Evolutionary conservation across 2,329 filamentous ascomycete species (phyloP).

Genomic region (Claviceps sp.): DNA sequence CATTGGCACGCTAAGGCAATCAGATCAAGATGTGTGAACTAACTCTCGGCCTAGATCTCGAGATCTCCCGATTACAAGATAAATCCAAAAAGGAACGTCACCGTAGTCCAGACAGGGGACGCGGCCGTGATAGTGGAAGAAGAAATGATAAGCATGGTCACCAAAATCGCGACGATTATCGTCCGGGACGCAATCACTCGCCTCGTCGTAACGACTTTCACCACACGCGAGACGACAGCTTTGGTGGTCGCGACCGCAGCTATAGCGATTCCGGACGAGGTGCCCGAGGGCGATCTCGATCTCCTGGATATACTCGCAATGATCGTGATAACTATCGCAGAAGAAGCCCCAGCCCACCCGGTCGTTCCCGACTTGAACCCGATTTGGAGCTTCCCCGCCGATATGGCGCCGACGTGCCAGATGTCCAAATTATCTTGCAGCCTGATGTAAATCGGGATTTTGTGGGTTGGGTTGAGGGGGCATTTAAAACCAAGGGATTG

Average conservation of each 20-base stretch:
- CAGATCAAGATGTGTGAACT: not conserved
- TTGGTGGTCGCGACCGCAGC: conserved; percentile 37
- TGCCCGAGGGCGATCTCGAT: conserved; percentile 53
- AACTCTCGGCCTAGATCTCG: conserved; percentile 48
- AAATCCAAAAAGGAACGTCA: conserved; percentile 50
- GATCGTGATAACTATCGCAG: conserved; percentile 44
- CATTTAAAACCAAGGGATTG: conserved; percentile 59
- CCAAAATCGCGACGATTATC: conserved; percentile 47
- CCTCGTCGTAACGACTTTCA: conserved; percentile 43
- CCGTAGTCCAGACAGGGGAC: conserved; percentile 47
- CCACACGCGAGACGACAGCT: conserved; percentile 44
- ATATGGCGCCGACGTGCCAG: conserved; percentile 63
- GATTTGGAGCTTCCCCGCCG: conserved; percentile 62
- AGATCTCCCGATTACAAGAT: conserved; percentile 79
- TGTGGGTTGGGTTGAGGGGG: conserved; percentile 66
- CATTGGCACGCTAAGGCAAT: no score
- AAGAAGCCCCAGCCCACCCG: conserved; percentile 56
- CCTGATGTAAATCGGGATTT: conserved; percentile 70
- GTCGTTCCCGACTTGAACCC: conserved; percentile 32
- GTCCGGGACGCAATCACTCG: conserved; percentile 46
- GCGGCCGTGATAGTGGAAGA: conserved; percentile 29
- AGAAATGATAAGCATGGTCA: conserved; percentile 35
- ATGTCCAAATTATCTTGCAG: conserved; percentile 76
- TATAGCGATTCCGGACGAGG: conserved; percentile 27
- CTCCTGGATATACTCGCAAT: conserved; percentile 37